These are phyloP conservation scores for Neofusicoccum parvum DNA, from an alignment of 2,329 filamentous ascomycete species.

Conservation along the genomic window DNA sequence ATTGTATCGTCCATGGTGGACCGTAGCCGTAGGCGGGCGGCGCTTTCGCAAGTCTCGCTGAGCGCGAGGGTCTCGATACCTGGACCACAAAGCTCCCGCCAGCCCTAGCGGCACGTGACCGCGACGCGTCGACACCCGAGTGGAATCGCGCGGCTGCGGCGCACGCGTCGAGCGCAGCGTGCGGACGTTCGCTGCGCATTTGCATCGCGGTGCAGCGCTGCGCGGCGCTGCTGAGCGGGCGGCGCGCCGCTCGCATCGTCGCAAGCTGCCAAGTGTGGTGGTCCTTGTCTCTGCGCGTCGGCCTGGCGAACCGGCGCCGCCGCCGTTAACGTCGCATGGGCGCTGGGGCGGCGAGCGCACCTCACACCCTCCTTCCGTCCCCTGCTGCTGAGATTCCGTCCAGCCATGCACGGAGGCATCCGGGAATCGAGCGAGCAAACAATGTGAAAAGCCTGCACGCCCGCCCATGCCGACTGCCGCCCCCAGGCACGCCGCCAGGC, in stretches of 20 bases:
- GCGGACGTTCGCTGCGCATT: not conserved
- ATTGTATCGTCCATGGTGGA: slow-evolving; percentile 13
- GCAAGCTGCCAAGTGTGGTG: slow-evolving; percentile 3
- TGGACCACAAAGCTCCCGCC: not conserved
- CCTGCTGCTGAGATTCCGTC: slow-evolving; percentile 3
- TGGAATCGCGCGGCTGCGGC: not conserved
- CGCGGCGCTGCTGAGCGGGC: not conserved
- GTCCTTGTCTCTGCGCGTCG: not conserved
- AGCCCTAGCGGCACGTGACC: slow-evolving; percentile 5
- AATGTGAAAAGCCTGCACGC: not conserved
- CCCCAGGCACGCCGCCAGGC: slow-evolving; percentile 10
- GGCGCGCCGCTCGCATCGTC: not conserved
- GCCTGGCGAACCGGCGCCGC: not conserved
- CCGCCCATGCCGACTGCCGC: not conserved
- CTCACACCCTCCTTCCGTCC: not conserved
- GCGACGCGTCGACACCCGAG: not conserved
- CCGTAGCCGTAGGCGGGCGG: not conserved
- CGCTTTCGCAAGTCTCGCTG: not conserved
- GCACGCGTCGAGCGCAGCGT: not conserved
- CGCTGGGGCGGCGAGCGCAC: not conserved
- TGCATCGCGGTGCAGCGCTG: not conserved
- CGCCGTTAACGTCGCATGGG: not conserved
- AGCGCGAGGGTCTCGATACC: not conserved
- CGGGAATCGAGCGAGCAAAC: slow-evolving; percentile 6
- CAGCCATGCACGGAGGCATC: slow-evolving; percentile 7